Conservation (phyloP, 2,329 filamentous ascomycete species). For the Exophiala calicioides region DNA sequence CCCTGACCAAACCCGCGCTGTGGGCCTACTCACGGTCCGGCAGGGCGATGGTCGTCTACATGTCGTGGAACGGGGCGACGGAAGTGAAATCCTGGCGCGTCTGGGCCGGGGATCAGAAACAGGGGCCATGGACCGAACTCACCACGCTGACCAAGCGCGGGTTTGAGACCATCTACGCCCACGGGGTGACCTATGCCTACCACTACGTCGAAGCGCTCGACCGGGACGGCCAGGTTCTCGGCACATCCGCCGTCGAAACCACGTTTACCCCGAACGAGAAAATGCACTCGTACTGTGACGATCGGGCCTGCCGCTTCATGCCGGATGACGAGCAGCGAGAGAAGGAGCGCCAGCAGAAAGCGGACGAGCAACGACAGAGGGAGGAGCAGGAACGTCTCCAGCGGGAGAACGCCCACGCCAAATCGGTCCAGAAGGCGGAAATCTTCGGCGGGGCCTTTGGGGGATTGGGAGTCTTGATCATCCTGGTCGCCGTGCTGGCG, state of each 20-base stretch:
- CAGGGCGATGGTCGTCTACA: slow-evolving; percentile 33
- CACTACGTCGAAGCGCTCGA: slow-evolving; percentile 41
- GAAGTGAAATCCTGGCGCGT: slow-evolving; percentile 46
- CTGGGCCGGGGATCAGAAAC: slow-evolving; percentile 30
- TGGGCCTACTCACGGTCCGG: slow-evolving; percentile 41
- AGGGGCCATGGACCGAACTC: slow-evolving; percentile 36
- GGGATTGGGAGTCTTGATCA: slow-evolving; percentile 11
- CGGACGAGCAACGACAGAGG: slow-evolving; percentile 14
- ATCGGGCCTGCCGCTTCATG: slow-evolving; percentile 28
- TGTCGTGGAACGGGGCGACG: slow-evolving; percentile 53
- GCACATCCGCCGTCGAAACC: slow-evolving; percentile 37
- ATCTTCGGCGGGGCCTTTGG: slow-evolving; percentile 20
- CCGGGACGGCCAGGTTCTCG: slow-evolving; percentile 35
- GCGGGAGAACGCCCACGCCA: not conserved
- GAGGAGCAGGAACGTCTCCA: slow-evolving; percentile 6
- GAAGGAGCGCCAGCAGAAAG: slow-evolving; percentile 13
- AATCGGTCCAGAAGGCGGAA: slow-evolving; percentile 11
- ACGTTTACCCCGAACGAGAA: slow-evolving; percentile 42
- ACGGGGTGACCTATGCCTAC: slow-evolving; percentile 18
- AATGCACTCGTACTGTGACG: slow-evolving; percentile 34
- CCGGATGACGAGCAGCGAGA: slow-evolving; percentile 19
- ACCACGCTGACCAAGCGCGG: slow-evolving; percentile 37
- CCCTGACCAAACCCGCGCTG: slow-evolving; percentile 44
- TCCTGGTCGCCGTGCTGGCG: slow-evolving; percentile 18
- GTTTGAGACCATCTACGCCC: slow-evolving; percentile 42